Conservation (phyloP, 441 rosid species). For the Metrosideros polymorpha region DNA sequence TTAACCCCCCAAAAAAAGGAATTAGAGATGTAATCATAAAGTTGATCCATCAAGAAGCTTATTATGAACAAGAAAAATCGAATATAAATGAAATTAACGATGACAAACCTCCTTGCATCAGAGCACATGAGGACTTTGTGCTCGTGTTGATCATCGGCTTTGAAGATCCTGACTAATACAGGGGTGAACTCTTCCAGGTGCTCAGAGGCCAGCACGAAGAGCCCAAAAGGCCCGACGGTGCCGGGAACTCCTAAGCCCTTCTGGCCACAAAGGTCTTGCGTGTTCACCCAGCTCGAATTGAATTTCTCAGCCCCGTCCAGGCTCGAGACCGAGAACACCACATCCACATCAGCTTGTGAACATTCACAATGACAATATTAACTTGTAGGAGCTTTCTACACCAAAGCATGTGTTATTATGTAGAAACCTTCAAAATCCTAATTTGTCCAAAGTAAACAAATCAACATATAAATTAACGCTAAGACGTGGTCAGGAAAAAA, state of each 20-base stretch:
- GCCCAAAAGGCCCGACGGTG: slow-evolving; percentile 72
- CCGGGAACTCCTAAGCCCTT: slow-evolving; percentile 38
- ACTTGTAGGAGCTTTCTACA: background rate
- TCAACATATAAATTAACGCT: background rate
- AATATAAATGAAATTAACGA: background rate
- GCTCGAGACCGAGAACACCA: slow-evolving; percentile 39
- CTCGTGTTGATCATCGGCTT: slow-evolving; percentile 10
- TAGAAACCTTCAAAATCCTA: no score
- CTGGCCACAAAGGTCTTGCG: slow-evolving; percentile 37
- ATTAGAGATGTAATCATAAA: background rate
- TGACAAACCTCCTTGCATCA: slow-evolving; percentile 55
- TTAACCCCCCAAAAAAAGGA: background rate
- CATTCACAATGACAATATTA: background rate
- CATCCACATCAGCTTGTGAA: slow-evolving; percentile 63
- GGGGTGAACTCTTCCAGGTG: slow-evolving; percentile 60
- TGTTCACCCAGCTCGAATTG: slow-evolving; percentile 36
- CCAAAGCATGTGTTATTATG: no score
- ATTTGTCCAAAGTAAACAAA: no score
- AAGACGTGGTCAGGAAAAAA: background rate
- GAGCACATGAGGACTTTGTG: slow-evolving; percentile 60
- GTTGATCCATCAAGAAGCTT: background rate
- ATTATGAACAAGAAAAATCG: background rate
- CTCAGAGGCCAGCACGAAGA: slow-evolving; percentile 53
- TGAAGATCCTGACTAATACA: slow-evolving; percentile 67
- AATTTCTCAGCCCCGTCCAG: slow-evolving; percentile 46